Evolutionary conservation across 2,329 filamentous ascomycete genomes (phyloP), one percentile per base, ranked within the genome.

Genomic region (Xylariales sp.): DNA sequence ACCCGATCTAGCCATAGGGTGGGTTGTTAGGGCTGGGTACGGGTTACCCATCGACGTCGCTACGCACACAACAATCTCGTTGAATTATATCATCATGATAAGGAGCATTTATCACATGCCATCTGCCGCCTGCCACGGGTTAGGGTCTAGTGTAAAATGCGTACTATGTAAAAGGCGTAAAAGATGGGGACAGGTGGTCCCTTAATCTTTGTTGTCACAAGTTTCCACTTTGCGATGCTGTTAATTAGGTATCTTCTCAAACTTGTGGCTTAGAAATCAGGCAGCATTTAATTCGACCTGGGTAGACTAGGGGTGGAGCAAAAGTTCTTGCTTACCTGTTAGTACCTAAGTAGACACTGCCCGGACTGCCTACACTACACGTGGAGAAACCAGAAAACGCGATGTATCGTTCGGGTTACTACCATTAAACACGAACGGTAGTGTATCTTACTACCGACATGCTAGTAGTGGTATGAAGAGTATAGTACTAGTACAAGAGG

Each of bases 1-100:
- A 30, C 32, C 39, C 30, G 53, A 57, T 52, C 53, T 48, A 23
- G 23, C 32, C 34, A 30, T 23, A 62, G 41, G 59, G 66, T 62
- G 66, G 66, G 66, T 41, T 67, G 61, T 62, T 69, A 69, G 67
- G 67, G 67, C 64, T 69, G 57, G 68, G 61, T 52, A 54, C 30
- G 41, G 53, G 57, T 49, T 69, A 54, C 59, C 23, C 23, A 23
- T 23, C 23, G 23, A 23, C 23, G 23, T 23, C 23, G 46, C 16
- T 12, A 50, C 52, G 39, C 58, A 56, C 64, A 69, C 48, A 61
- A 56, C 45, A 16, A 49, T 41, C 32, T 60, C 41, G 49, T 65
- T 60, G 41, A 34, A 55, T 60, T 48, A 41, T 41, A 56, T 54
- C 32, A 61, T 62, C 28, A 50, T 23, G 16, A 30, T 62, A 43